Evolutionary conservation across 1,139 yeast species (phyloP), one percentile per base, ranked within the genome.

Genomic region (Hanseniaspora gamundiae): DNA sequence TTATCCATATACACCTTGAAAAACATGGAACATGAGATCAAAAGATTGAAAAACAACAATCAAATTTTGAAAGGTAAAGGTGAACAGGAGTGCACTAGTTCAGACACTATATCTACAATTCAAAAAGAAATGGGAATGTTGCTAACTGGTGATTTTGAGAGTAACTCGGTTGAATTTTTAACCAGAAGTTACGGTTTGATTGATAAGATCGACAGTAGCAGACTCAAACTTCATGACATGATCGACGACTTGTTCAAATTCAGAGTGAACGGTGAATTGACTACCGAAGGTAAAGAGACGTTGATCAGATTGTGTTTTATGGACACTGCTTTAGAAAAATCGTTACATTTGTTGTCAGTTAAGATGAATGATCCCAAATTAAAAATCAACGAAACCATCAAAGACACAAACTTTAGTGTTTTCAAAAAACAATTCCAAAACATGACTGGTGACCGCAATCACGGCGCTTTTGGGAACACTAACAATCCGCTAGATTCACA

Each of bases 221-320:
- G 79, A 47, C 51, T 53, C 1, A 70, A 71, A 46, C 65, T 82
- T 43, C 71, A 69, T 48, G 67, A 66, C 29, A 69, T 80, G 0
- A 78, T 80, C 43, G 69, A 69, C 40, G 80, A 78, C 46, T 61
- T 82, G 44, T 71, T 77, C 53, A 68, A 68, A 42, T 58, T 80
- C 29, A 80, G 80, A 57, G 59, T 71, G 22, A 67, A 70, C 41
- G 71, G 73, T 26, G 67, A 71, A 48, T 65, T 82, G 52, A 76
- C 69, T 47, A 54, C 76, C 3, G 82, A 80, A 52, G 91, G 88
- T 10, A 81, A 81, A 54, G 93, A 81, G 54, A 76, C 85, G 0
- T 64, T 82, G 44, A 70, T 82, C 33, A 67, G 86, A 51, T 72
- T 81, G 49, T 76, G 84, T 47, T 73, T 77, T 48, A 68, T 81